phyloP scores from a whole-genome alignment of 305 asterid genomes.

The Fraxinus nigra region DNA sequence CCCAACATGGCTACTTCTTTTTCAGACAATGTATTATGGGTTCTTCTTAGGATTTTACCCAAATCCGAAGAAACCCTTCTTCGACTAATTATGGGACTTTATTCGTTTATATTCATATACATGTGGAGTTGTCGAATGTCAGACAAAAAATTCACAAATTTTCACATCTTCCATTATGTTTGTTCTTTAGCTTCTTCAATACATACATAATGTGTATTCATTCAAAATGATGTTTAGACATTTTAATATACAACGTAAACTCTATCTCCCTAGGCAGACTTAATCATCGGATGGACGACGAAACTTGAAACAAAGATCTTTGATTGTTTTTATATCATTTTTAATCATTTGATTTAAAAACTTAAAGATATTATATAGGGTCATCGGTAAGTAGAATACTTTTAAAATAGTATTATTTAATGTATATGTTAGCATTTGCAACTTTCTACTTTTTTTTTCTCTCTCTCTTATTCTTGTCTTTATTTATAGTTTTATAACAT shows the following conservation, averaged over 20 bases:
- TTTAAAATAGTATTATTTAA: no score
- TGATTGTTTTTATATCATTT: no score
- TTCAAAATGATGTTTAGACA: not conserved
- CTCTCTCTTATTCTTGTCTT: not conserved
- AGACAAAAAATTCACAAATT: not conserved
- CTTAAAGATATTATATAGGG: no score
- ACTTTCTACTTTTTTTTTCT: no score
- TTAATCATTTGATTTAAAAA: no score
- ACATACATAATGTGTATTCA: not conserved
- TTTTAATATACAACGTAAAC: no score
- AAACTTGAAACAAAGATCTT: no score
- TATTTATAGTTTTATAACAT: not conserved
- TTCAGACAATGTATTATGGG: not conserved
- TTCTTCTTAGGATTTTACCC: not conserved
- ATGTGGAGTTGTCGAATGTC: not conserved
- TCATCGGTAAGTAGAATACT: no score
- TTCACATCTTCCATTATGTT: not conserved
- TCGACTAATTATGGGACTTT: not conserved
- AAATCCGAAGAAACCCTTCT: not conserved
- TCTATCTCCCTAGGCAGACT: no score
- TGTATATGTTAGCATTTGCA: no score
- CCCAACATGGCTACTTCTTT: not conserved
- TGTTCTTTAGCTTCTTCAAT: not conserved
- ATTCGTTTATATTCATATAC: not conserved
- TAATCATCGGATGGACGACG: no score